Percentiles rank a stretch among this genome's conserved stretches.
Conservation (phyloP, 306 rosid genomes). For the Vigna nakashimae region DNA sequence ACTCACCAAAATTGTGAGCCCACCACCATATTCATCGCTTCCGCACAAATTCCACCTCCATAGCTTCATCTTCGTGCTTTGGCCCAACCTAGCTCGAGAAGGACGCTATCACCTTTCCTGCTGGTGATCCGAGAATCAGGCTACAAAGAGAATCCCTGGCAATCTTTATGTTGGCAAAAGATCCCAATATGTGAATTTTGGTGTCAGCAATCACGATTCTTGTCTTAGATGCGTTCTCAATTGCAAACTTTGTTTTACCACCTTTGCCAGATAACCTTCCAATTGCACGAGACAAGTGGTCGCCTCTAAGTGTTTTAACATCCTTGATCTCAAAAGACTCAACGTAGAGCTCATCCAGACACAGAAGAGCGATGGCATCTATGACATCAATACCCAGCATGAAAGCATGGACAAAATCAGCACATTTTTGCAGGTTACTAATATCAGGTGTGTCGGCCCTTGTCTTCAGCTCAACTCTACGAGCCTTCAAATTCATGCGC, state of each 20-base stretch:
- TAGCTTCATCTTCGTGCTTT: no score
- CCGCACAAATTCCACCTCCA: no score
- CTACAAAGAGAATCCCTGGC: conserved; percentile 90
- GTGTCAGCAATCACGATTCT: conserved; percentile 87
- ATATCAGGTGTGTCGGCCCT: conserved; percentile 80
- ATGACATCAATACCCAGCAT: conserved; percentile 88
- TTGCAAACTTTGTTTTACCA: conserved; percentile 86
- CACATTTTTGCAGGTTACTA: conserved; percentile 82
- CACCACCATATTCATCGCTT: no score
- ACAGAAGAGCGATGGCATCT: conserved; percentile 80
- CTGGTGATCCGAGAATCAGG: conserved; percentile 88
- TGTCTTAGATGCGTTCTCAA: conserved; percentile 86
- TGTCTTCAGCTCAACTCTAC: conserved; percentile 83
- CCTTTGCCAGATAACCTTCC: conserved; percentile 91
- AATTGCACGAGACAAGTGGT: conserved; percentile 90
- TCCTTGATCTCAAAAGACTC: conserved; percentile 95
- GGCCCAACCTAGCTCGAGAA: no score
- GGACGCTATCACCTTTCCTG: conserved; percentile 87
- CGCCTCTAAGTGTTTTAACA: conserved; percentile 80
- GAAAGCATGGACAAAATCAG: conserved; percentile 93
- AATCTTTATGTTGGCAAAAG: conserved; percentile 78
- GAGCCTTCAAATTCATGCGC: conserved; percentile 87
- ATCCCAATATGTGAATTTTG: conserved; percentile 88
- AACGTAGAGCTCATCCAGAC: conserved; percentile 87
- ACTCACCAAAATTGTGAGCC: no score